A percentile compares a stretch with the other conserved stretches of the same genome.
phyloP scores from a whole-genome alignment of 495 filamentous ascomycete species.

The Trichocladium uniseriatum region DNA sequence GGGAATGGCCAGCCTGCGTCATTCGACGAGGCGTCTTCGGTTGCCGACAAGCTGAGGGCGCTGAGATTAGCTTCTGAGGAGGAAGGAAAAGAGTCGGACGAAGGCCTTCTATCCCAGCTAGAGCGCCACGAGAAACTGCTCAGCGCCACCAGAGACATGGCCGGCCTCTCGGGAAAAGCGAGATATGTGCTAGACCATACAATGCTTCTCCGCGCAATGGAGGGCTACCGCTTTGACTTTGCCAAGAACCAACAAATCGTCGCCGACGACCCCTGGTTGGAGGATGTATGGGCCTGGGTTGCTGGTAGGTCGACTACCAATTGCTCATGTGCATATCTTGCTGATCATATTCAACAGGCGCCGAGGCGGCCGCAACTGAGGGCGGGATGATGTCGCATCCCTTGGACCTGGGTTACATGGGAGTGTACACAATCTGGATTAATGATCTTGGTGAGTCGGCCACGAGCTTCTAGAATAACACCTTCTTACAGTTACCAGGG shows the following conservation, averaged over 20 bases:
- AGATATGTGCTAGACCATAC: constrained; percentile 34
- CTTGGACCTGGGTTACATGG: constrained; percentile 78
- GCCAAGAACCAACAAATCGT: constrained; percentile 56
- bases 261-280: constrained; percentile 62
- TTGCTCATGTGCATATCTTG: background rate
- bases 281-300: constrained; percentile 71
- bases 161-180: constrained; percentile 28
- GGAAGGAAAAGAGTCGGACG: background rate
- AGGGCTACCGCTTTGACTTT: constrained; percentile 74
- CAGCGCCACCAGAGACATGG: constrained; percentile 37
- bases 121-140: constrained; percentile 39
- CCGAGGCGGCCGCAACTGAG: constrained; percentile 52
- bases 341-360: constrained; percentile 38
- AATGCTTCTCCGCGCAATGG: constrained; percentile 46
- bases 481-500: constrained; percentile 14
- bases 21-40: constrained; percentile 24
- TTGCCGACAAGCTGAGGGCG: constrained; percentile 32
- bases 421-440: constrained; percentile 71
- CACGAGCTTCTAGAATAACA: constrained; percentile 2
- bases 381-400: constrained; percentile 64
- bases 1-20: constrained; percentile 18
- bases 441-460: constrained; percentile 53
- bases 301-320: constrained; percentile 41
- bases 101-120: constrained; percentile 27
- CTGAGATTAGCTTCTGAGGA: constrained; percentile 27